A percentile compares a stretch with the other conserved stretches of the same genome.
Conservation (phyloP, 176 grass and related monocot genomes). For the Miscanthus lutarioriparius region DNA sequence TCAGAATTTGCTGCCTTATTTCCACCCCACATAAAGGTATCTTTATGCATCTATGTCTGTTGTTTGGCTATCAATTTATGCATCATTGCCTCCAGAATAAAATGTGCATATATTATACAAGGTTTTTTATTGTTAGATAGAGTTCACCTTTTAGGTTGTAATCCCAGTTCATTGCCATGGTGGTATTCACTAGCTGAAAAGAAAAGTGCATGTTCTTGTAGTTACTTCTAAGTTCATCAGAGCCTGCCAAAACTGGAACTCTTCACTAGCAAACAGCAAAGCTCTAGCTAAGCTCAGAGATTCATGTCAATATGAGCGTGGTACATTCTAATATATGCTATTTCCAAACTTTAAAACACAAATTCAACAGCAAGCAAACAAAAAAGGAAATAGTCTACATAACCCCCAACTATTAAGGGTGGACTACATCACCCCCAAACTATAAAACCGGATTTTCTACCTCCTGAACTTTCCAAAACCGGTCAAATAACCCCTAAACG, state of each 20-base stretch:
- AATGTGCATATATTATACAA: not conserved
- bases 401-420: no score
- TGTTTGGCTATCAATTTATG: constrained; percentile 2
- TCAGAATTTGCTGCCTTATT: constrained; percentile 65
- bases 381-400: no score
- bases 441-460: no score
- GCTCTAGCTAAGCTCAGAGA: no score
- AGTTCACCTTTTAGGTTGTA: not conserved
- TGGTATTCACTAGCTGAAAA: not conserved
- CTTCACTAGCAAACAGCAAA: no score
- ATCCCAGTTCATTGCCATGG: not conserved
- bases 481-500: no score
- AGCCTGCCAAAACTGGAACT: not conserved
- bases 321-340: not conserved
- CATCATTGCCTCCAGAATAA: not conserved
- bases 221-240: not conserved
- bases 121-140: not conserved
- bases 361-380: not conserved
- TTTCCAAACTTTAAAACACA: not conserved
- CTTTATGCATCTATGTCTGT: not conserved
- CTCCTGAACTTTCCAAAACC: no score
- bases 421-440: no score
- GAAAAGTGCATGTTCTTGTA: not conserved
- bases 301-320: not conserved
- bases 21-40: constrained; percentile 94